These are phyloP conservation scores for Obelidium mucronatum DNA, from an alignment of 192 early-diverging fungal species.

Conservation along the genomic window DNA sequence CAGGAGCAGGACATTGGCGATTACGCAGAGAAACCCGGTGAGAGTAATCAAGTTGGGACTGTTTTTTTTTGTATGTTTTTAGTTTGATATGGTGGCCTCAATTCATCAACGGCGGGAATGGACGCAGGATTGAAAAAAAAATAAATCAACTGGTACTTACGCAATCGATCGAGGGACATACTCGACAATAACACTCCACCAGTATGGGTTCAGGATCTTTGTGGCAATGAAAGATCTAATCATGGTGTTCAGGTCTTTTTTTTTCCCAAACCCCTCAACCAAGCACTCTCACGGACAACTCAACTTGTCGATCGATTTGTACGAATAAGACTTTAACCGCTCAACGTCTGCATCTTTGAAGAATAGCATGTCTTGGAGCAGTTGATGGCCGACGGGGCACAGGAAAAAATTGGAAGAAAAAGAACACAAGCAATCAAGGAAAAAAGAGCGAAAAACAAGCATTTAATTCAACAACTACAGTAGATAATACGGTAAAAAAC, in stretches of 20 bases:
- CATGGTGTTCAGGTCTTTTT: background rate
- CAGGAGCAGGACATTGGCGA: slow-evolving; percentile 72
- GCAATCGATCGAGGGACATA: slow-evolving; percentile 88
- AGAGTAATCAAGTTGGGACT: slow-evolving; percentile 92
- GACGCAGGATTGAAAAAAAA: background rate
- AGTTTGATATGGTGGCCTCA: too few species aligned
- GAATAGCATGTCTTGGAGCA: too few species aligned
- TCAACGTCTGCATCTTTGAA: slow-evolving; percentile 42
- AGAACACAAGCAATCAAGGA: too few species aligned
- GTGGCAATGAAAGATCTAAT: slow-evolving; percentile 33
- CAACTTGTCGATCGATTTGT: slow-evolving; percentile 87
- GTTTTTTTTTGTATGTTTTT: too few species aligned
- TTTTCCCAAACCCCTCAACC: background rate
- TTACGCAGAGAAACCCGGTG: slow-evolving; percentile 80
- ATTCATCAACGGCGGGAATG: too few species aligned
- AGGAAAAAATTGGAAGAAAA: too few species aligned
- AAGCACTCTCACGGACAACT: slow-evolving; percentile 71
- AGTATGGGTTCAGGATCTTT: slow-evolving; percentile 75
- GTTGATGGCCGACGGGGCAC: too few species aligned
- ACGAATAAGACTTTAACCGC: slow-evolving; percentile 79
- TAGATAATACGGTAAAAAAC: too few species aligned
- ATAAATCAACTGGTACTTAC: slow-evolving; percentile 62
- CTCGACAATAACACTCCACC: slow-evolving; percentile 80
- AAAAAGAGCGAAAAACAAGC: too few species aligned
- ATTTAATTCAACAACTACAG: too few species aligned